Base-by-base conservation (phyloP, 2,329 filamentous ascomycete species). In the Claviceps paspali region DNA sequence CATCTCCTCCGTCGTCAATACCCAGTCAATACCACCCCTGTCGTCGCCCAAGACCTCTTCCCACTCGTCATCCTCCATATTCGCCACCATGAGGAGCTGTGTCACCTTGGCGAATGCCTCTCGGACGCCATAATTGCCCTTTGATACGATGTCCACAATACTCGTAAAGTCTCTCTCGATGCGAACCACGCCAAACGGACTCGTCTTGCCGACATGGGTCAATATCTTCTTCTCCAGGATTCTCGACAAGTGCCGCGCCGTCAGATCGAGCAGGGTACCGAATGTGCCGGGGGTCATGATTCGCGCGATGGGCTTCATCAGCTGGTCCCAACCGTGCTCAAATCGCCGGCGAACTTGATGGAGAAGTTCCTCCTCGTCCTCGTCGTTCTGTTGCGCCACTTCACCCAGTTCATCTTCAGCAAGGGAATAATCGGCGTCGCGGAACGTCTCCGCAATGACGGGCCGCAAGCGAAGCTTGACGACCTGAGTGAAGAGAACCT, bases 61-160 rank as follows among this genome's bases (percentile, higher is more conserved):
- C 82, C 86, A 94, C 59, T 95, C 88, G 40, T 95, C 87, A 24
- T 91, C 83, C 54, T 95, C 87, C 85, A 95, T 92, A 48, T 87
- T 88, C 53, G 88, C 77, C 12, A 94, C 75, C 65, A 92, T 75
- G 40, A 82, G 74, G 49, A 94, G 79, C 65, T 95, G 85, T 41
- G 70, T 68, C 40, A 82, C 82, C 50, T 78, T 74, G 21, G 70
- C 67, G 61, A 95, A 94, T 3, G 72, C 60, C 51, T 93, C 86
- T 23, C 84, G 67, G 26, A 91, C 70, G 2, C 73, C 73, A 53
- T 93, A 95, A 50, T 82, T 76, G 4, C 79, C 82, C 43, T 66
- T 69, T 9, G 75, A 72, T 2, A 84, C 76, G 0, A 70, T 67
- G 18, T 70, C 64, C 5, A 92, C 74, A 33, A 95, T 76, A 2